These are phyloP conservation scores for Laburnicola sp. DNA, from an alignment of 2,329 filamentous ascomycete species.

Conservation along the genomic window DNA sequence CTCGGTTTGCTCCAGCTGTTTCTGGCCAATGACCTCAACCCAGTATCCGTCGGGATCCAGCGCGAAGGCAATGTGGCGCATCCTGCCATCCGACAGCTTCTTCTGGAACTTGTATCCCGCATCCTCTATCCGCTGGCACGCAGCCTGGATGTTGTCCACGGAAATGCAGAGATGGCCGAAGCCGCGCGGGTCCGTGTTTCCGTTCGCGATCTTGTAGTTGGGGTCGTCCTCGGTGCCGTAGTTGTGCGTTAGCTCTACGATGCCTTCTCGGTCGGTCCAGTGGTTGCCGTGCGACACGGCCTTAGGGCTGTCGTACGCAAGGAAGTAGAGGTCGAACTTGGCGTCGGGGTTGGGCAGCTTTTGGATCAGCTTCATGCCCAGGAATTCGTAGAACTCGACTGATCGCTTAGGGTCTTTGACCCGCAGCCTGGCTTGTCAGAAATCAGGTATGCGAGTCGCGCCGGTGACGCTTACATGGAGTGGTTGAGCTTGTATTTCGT, in stretches of 20 bases:
- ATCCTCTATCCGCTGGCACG: slow-evolving; percentile 85
- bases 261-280: slow-evolving; percentile 81
- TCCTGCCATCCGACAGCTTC: slow-evolving; percentile 80
- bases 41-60: slow-evolving; percentile 76
- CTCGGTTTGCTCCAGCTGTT: slow-evolving; percentile 71
- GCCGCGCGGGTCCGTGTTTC: slow-evolving; percentile 87
- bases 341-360: slow-evolving; percentile 80
- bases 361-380: slow-evolving; percentile 83
- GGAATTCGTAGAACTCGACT: slow-evolving; percentile 92
- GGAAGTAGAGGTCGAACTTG: slow-evolving; percentile 95
- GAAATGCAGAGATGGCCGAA: slow-evolving; percentile 82
- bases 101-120: slow-evolving; percentile 95
- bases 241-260: slow-evolving; percentile 82
- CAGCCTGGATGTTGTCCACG: slow-evolving; percentile 73
- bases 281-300: slow-evolving; percentile 74
- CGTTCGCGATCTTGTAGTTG: slow-evolving; percentile 79
- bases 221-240: slow-evolving; percentile 88
- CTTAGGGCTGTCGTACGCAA: slow-evolving; percentile 79
- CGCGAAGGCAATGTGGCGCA: slow-evolving; percentile 77
- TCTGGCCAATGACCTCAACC: slow-evolving; percentile 80
- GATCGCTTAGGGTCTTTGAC: slow-evolving; percentile 85
- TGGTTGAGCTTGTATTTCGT: slow-evolving; percentile 68
- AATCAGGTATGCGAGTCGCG: neutral
- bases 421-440: slow-evolving; percentile 66
- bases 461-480: slow-evolving; percentile 48